Percentiles rank a stretch among this genome's conserved stretches.
Evolutionary conservation across 805 yeast species (phyloP).

Genomic region (Wickerhamiella sorbophila): DNA sequence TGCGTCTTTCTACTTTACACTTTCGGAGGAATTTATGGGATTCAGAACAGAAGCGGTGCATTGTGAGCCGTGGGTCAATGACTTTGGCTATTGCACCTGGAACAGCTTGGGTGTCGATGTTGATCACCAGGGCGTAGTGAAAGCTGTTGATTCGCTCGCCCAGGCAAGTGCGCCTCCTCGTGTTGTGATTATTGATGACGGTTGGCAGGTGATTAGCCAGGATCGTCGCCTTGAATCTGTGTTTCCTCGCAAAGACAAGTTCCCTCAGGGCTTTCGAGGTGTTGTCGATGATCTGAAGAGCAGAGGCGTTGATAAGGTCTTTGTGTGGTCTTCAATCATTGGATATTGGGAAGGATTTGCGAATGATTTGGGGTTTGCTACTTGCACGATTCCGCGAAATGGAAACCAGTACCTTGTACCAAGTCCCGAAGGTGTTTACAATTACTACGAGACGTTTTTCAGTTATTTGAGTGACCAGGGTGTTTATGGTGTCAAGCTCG

Average conservation of each 20-base stretch:
- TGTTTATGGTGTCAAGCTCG: conserved; percentile 21
- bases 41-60: background rate
- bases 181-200: conserved; percentile 22
- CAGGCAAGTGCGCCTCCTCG: conserved; percentile 14
- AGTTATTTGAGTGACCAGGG: conserved; percentile 15
- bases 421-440: conserved; percentile 8
- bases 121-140: conserved; percentile 13
- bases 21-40: background rate
- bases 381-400: conserved; percentile 8
- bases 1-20: background rate
- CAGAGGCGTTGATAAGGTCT: conserved; percentile 19
- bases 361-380: conserved; percentile 16
- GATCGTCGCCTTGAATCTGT: conserved; percentile 16
- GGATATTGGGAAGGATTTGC: conserved; percentile 24
- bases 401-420: conserved; percentile 3
- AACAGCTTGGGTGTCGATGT: conserved; percentile 20
- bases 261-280: conserved; percentile 21
- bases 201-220: conserved; percentile 20
- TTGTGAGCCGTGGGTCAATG: conserved; percentile 16
- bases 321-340: conserved; percentile 23
- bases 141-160: conserved; percentile 17
- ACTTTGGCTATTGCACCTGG: conserved; percentile 24
- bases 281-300: conserved; percentile 15
- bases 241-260: conserved; percentile 16
- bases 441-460: conserved; percentile 21